These are phyloP conservation scores for Kluyveromyces dobzhanskii DNA, from an alignment of 805 yeast genomes.

Conservation along the genomic window DNA sequence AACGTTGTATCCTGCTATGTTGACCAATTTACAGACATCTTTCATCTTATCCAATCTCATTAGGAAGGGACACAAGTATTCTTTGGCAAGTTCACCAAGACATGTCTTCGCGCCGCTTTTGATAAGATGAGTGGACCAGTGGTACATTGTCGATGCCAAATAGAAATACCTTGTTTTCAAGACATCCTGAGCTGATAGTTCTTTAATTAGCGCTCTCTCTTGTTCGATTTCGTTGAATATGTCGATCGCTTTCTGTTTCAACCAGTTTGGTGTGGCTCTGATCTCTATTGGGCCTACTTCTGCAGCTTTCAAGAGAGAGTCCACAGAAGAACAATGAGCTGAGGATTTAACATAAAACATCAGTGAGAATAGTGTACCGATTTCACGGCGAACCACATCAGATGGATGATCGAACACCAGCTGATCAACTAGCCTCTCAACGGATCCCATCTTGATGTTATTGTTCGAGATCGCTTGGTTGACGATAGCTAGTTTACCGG, in stretches of 20 bases:
- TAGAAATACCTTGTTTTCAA: slow-evolving; percentile 54
- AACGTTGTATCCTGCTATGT: slow-evolving; percentile 44
- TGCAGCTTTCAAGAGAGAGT: slow-evolving; percentile 9
- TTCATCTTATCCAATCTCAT: slow-evolving; percentile 56
- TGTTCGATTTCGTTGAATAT: slow-evolving; percentile 39
- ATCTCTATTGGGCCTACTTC: slow-evolving; percentile 32
- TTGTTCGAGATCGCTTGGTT: slow-evolving; percentile 41
- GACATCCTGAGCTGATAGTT: slow-evolving; percentile 45
- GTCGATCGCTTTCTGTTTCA: slow-evolving; percentile 32
- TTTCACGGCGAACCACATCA: slow-evolving; percentile 59
- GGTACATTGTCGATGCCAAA: slow-evolving; percentile 54
- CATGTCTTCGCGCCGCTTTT: slow-evolving; percentile 46
- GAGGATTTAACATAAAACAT: slow-evolving; percentile 20
- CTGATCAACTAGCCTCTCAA: slow-evolving; percentile 35
- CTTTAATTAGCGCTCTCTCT: slow-evolving; percentile 29
- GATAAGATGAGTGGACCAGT: slow-evolving; percentile 49
- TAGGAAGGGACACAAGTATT: slow-evolving; percentile 59
- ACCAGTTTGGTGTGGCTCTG: slow-evolving; percentile 23
- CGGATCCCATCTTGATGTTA: slow-evolving; percentile 47
- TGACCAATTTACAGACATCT: slow-evolving; percentile 71
- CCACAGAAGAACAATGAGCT: slow-evolving; percentile 15
- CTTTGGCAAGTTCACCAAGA: slow-evolving; percentile 43
- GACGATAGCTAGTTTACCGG: slow-evolving; percentile 47
- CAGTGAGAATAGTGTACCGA: slow-evolving; percentile 48
- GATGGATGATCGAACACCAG: slow-evolving; percentile 54